Base-by-base conservation (phyloP, 2,329 filamentous ascomycete species). In the Curvularia lunata region DNA sequence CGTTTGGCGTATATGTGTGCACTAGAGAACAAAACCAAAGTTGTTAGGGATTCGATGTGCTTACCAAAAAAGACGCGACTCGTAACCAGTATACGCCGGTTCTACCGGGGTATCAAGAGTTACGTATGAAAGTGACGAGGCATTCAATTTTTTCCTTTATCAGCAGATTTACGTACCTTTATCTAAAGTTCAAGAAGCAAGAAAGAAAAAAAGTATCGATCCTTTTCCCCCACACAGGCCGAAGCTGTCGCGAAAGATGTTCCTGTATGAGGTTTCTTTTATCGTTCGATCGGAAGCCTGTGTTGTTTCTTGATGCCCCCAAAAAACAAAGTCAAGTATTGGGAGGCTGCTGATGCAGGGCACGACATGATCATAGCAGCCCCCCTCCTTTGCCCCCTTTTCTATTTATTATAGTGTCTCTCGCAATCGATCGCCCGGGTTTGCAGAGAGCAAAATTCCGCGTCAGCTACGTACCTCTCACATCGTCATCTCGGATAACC, bases 401-500 rank as follows among this genome's bases (percentile, higher is more conserved):
- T 30, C 28, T 30, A 52, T 52, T 37, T 52, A 45, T 40, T 40
- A 49, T 21, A 34, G 43, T 37, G 21, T 28, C 40, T 30, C 25
- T 30, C 8, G 28, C 28, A 30, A 10, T 21, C 32, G 47, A 23
- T 38, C 34, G 47, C 21, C 32, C 40, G 13, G 8, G 37, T 28
- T 21, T 34, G 16, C 21, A 28, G 34, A 18, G 28, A 18, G 30
- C 27, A 30, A 52, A n/a, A n/a, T 23, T 45, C 49, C 49, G 49
- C 49, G 49, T 52, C 49, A 52, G 49, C 49, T 25, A 27, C 1
- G 25, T 27, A 19, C 9, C 13, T 13, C 41, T 52, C 49, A 16
- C 49, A 45, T 45, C 49, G 21, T 52, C 49, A 52, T 52, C 49
- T 52, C 49, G 49, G 49, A 52, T 23, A 27, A n/a, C 21, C 47